Conservation (phyloP, 106 monocot species). For the Dioscorea alata region DNA sequence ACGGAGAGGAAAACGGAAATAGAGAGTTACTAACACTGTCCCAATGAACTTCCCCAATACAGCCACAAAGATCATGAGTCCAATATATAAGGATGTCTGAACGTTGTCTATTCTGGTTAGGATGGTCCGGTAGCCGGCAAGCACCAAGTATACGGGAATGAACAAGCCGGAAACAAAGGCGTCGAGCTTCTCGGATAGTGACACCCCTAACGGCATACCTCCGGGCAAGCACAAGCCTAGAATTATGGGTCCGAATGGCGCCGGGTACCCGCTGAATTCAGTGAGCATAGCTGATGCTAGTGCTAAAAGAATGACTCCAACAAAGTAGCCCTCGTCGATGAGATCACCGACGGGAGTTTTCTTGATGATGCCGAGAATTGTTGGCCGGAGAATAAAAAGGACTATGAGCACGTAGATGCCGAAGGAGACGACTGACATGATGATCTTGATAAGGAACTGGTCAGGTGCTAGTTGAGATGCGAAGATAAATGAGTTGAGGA, state of each 20-base stretch:
- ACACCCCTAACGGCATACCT: conserved; percentile 63
- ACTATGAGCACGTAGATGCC: neutral
- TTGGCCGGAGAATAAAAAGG: conserved; percentile 2
- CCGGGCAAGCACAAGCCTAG: conserved; percentile 58
- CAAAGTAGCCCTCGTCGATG: conserved; percentile 11
- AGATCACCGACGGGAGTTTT: conserved; percentile 11
- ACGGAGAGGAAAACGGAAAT: conserved; percentile 22
- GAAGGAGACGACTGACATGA: neutral
- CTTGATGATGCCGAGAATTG: neutral
- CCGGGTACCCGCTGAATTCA: conserved; percentile 28
- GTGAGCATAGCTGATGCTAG: neutral
- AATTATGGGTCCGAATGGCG: conserved; percentile 36
- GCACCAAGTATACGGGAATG: conserved; percentile 41
- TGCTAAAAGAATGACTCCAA: conserved; percentile 3
- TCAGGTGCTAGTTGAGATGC: neutral
- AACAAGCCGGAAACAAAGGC: conserved; percentile 23
- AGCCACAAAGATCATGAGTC: conserved; percentile 24
- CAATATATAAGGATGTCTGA: conserved; percentile 6
- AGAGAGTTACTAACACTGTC: conserved; percentile 5
- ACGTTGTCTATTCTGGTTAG: conserved; percentile 3
- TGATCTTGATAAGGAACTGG: too few species aligned
- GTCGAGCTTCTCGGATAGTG: conserved; percentile 51
- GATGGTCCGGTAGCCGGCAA: conserved; percentile 35
- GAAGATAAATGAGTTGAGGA: neutral
- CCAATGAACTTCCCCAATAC: conserved; percentile 35